Evolutionary conservation across 495 filamentous ascomycete species (phyloP), one percentile per base, ranked within the genome.

Genomic region (Aspergillus biplanus): DNA sequence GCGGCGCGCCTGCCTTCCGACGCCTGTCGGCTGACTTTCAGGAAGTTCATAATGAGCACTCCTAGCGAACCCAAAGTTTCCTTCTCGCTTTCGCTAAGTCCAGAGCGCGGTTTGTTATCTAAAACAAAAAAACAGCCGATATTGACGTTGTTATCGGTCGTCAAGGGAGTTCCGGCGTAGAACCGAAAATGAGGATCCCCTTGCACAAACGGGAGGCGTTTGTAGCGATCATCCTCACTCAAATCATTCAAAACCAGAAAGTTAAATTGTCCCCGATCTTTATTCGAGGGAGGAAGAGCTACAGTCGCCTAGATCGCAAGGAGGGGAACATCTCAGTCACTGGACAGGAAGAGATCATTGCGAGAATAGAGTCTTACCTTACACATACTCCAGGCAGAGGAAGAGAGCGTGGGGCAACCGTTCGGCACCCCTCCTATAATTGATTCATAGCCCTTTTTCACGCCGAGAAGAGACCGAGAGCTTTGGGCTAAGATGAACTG

Each of bases 101-200:
- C 69, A 48, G 78, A 63, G 4, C 78, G 80, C 1, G 77, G 76
- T 6, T 72, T 70, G 7, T 60, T 73, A 67, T 92, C 89, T 6
- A 91, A 67, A 12, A 92, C 78, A 58, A 87, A 90, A 52, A 91
- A 80, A 16, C 84, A 88, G 31, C 90, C 90, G 65, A 93, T 88
- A 32, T 88, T 87, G 67, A 91, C 84, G 9, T 86, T 88, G 11
- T 80, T 82, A 6, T 84, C 85, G 0, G 88, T 90, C 5, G 87
- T 83, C 32, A 94, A 80, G 4, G 78, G 77, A 0, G 80, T 82
- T 52, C 82, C 82, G 7, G 81, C 82, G 52, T 78, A 83, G 59
- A 80, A 84, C 52, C 68, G 75, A 54, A 80, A 84, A 34, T 73
- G 33, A 0, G 80, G 82, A 1, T 75, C 66, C 0, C 67, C 73